These are phyloP conservation scores for Colletotrichum abscissum DNA, from an alignment of 2,329 filamentous ascomycete genomes.

Conservation along the genomic window DNA sequence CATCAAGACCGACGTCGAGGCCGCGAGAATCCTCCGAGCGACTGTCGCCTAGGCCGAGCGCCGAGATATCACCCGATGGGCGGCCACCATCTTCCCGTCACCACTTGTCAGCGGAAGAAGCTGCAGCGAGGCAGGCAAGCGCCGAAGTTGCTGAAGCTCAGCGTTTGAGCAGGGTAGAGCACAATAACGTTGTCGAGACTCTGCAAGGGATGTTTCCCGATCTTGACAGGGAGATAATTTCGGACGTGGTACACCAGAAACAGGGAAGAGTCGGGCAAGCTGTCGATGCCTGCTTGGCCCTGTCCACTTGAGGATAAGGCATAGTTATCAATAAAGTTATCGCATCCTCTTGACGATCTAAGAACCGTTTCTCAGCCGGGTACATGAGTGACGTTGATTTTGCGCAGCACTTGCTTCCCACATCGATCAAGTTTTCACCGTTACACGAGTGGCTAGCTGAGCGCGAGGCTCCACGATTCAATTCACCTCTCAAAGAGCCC, in stretches of 20 bases:
- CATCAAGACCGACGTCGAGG: slow-evolving; percentile 51
- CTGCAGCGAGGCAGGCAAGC: slow-evolving; percentile 89
- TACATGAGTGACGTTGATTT: not conserved
- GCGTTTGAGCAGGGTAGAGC: slow-evolving; percentile 84
- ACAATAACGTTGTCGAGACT: slow-evolving; percentile 92
- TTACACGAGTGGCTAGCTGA: not conserved
- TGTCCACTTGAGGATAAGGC: slow-evolving; percentile 56
- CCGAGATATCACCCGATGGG: slow-evolving; percentile 37
- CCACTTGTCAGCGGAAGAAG: slow-evolving; percentile 80
- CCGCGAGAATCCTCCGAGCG: slow-evolving; percentile 50
- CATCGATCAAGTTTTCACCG: not conserved
- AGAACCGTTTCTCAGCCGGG: too few species aligned
- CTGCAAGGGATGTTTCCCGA: slow-evolving; percentile 97
- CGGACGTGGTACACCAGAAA: slow-evolving; percentile 96
- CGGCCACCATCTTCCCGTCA: slow-evolving; percentile 41
- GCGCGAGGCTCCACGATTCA: not conserved
- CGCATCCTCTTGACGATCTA: not conserved
- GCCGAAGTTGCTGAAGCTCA: slow-evolving; percentile 90
- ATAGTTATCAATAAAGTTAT: not conserved
- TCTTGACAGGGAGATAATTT: slow-evolving; percentile 92
- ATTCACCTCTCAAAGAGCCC: too few species aligned
- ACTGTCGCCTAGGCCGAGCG: slow-evolving; percentile 45
- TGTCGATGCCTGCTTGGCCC: slow-evolving; percentile 86
- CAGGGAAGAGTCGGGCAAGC: slow-evolving; percentile 89
- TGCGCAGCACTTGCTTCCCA: not conserved